Evolutionary conservation across 352 stramenopile species (phyloP).

Genomic region (Phytophthora sojae): DNA sequence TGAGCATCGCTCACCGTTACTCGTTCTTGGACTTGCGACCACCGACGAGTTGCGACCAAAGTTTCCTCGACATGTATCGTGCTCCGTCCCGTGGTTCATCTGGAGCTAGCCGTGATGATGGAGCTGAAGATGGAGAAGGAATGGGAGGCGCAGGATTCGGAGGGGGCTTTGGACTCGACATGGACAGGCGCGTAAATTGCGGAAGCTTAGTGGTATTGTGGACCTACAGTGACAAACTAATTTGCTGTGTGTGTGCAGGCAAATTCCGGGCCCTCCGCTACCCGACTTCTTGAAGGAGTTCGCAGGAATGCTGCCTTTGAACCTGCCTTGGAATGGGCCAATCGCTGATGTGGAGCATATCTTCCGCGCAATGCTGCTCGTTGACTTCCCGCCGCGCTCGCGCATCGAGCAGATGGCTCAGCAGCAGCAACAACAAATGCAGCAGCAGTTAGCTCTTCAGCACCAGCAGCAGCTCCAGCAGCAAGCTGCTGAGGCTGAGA

Average conservation of each 20-base stretch:
- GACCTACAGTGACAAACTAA: conserved; percentile 9
- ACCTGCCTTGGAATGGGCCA: conserved; percentile 86
- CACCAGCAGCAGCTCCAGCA: conserved; percentile 66
- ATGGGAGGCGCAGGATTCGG: conserved; percentile 28
- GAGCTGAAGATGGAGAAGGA: conserved; percentile 32
- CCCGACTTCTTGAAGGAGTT: conserved; percentile 90
- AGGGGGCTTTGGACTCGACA: conserved; percentile 43
- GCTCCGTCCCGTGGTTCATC: conserved; percentile 38
- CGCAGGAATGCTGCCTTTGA: conserved; percentile 79
- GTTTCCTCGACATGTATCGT: conserved; percentile 86
- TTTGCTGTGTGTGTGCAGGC: conserved; percentile 33
- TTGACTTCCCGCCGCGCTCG: conserved; percentile 80
- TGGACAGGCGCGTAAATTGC: conserved; percentile 48
- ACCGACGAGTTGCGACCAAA: conserved; percentile 65
- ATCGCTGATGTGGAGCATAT: conserved; percentile 90
- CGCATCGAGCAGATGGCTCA: conserved; percentile 78
- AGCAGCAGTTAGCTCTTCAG: conserved; percentile 60
- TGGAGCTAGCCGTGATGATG: conserved; percentile 29
- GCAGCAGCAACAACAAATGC: conserved; percentile 72
- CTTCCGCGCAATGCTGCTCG: conserved; percentile 82
- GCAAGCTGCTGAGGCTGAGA: conserved; percentile 56
- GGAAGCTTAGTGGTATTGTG: neutral
- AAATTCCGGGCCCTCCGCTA: conserved; percentile 77
- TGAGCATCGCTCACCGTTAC: conserved; percentile 84
- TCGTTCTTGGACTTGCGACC: conserved; percentile 80